These are phyloP conservation scores for Yamadazyma dendronema DNA, from an alignment of 1,139 yeast genomes.

Conservation along the genomic window DNA sequence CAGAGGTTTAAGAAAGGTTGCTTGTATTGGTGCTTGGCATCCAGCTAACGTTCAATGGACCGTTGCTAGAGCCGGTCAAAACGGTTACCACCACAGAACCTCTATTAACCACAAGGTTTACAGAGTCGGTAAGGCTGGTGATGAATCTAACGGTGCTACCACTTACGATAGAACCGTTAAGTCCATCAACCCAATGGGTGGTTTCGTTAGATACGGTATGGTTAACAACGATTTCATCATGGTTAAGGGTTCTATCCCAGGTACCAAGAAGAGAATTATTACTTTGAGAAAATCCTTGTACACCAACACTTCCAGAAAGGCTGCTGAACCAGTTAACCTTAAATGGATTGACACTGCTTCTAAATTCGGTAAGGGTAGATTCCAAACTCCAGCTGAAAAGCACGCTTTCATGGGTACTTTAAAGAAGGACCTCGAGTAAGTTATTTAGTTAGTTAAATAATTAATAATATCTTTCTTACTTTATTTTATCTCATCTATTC, in stretches of 20 bases:
- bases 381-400: conserved; percentile 99
- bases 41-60: conserved; percentile 99
- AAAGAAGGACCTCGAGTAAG: conserved; percentile 75
- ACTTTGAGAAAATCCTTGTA: conserved; percentile 98
- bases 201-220: conserved; percentile 99
- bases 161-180: conserved; percentile 99
- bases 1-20: conserved; percentile 99
- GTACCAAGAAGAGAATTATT: conserved; percentile 99
- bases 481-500: too few species aligned
- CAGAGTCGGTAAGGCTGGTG: conserved; percentile 98
- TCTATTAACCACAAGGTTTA: conserved; percentile 99
- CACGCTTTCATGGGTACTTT: conserved; percentile 99
- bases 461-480: not conserved
- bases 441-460: not conserved
- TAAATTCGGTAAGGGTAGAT: conserved; percentile 99
- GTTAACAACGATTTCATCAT: conserved; percentile 96
- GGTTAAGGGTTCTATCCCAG: conserved; percentile 99
- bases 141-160: conserved; percentile 92
- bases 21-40: conserved; percentile 99
- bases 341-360: conserved; percentile 99
- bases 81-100: conserved; percentile 99
- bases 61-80: conserved; percentile 99
- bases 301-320: conserved; percentile 97
- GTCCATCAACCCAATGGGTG: conserved; percentile 99
- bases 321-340: conserved; percentile 92